A percentile compares a stretch with the other conserved stretches of the same genome.
Evolutionary conservation across 495 filamentous ascomycete species (phyloP).

Genomic region (Elaphomyces granulatus): DNA sequence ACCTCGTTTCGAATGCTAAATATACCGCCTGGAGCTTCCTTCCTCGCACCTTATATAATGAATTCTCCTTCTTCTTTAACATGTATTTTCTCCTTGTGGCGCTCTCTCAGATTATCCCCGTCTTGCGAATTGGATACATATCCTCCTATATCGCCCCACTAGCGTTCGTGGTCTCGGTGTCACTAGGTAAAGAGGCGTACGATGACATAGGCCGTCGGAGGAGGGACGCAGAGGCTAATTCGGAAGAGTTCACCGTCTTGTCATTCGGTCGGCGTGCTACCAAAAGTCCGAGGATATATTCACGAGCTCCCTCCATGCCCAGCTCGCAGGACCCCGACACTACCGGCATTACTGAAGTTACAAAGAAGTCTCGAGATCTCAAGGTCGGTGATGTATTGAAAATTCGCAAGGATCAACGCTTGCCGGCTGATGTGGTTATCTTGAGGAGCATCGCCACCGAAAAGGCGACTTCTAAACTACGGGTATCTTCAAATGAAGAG

Average conservation of each 20-base stretch:
- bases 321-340: constrained; percentile 5
- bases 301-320: constrained; percentile 7
- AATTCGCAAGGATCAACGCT: constrained; percentile 74
- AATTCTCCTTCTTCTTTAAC: constrained; percentile 99
- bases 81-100: constrained; percentile 96
- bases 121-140: constrained; percentile 82
- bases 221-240: constrained; percentile 87
- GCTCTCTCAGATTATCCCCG: constrained; percentile 78
- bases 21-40: constrained; percentile 95
- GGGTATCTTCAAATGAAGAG: not conserved
- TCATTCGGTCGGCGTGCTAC: constrained; percentile 39
- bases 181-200: constrained; percentile 86
- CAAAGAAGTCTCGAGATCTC: constrained; percentile 73
- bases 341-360: constrained; percentile 36
- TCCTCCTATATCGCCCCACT: constrained; percentile 89
- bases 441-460: constrained; percentile 57
- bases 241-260: constrained; percentile 74
- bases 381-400: constrained; percentile 92
- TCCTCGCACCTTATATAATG: constrained; percentile 87
- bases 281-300: constrained; percentile 11
- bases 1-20: constrained; percentile 91
- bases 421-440: constrained; percentile 91
- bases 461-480: constrained; percentile 14
- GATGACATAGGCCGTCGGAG: constrained; percentile 81
- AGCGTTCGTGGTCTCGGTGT: constrained; percentile 80